Evolutionary conservation across 441 rosid genomes (phyloP).

Genomic region (Bocquillonia castaneifolia): DNA sequence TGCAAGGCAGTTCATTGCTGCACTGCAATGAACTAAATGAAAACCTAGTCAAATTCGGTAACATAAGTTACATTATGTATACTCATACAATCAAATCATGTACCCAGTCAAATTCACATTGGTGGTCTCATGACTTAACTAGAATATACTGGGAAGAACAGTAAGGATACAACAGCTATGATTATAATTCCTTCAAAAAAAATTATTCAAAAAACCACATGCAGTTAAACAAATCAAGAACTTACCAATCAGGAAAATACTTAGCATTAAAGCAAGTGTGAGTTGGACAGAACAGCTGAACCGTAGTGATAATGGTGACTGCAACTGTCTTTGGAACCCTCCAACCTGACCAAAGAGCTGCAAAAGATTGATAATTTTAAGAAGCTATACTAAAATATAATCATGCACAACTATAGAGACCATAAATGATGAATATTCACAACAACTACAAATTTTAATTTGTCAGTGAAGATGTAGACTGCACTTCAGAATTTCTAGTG

Average conservation of each 20-base stretch:
- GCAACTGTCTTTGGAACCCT: conserved; percentile 43
- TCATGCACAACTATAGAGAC: conserved; percentile 2
- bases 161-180: neutral
- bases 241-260: conserved; percentile 70
- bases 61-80: neutral
- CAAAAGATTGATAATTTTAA: conserved; percentile 24
- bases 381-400: conserved; percentile 1
- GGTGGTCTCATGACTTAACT: neutral
- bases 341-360: conserved; percentile 44
- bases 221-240: conserved; percentile 14
- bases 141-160: neutral
- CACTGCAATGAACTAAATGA: neutral
- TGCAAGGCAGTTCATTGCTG: neutral
- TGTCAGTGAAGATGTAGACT: neutral
- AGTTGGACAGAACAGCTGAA: conserved; percentile 55
- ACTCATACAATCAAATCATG: neutral
- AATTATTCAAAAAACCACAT: neutral
- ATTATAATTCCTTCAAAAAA: neutral
- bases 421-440: neutral
- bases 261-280: conserved; percentile 54
- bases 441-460: neutral
- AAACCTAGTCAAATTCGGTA: too few relatives aligned
- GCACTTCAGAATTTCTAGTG: neutral
- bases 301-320: conserved; percentile 39
- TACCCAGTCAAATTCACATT: neutral